These are phyloP conservation scores for Solidago caesia DNA, from an alignment of 129 eudicot species.

Conservation along the genomic window DNA sequence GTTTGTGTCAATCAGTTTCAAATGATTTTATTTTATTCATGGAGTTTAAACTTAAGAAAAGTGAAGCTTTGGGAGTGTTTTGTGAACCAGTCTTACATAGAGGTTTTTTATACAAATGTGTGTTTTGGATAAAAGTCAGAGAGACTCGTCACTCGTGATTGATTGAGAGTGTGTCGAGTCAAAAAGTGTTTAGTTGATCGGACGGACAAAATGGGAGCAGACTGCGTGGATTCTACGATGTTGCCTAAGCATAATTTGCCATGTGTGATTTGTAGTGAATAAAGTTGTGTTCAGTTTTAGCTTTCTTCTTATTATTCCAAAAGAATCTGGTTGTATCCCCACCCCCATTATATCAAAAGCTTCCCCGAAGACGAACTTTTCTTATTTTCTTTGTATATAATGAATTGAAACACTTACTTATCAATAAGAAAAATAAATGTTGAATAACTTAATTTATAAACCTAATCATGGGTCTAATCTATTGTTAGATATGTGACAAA, in stretches of 20 bases:
- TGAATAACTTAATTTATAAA: too few species aligned
- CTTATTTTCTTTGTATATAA: not conserved
- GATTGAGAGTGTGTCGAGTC: constrained; percentile 18
- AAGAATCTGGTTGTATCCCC: constrained; percentile 16
- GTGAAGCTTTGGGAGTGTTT: not conserved
- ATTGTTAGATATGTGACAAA: too few species aligned
- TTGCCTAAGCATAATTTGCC: constrained; percentile 10
- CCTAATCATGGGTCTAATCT: too few species aligned
- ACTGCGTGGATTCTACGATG: constrained; percentile 28
- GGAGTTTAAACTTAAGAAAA: too few species aligned
- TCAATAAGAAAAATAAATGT: too few species aligned
- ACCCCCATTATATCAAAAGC: constrained; percentile 19
- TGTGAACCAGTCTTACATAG: not conserved
- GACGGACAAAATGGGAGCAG: constrained; percentile 26
- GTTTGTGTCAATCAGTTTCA: too few species aligned
- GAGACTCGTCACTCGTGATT: constrained; percentile 18
- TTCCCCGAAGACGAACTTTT: constrained; percentile 7
- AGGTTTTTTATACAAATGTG: not conserved
- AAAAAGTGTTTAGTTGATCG: constrained; percentile 24
- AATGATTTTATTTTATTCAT: too few species aligned
- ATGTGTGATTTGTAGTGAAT: constrained; percentile 4
- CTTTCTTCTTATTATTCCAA: constrained; percentile 9
- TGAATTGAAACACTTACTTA: not conserved
- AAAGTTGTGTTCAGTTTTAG: not conserved
- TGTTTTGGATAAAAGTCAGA: constrained; percentile 14